Evolutionary conservation across 2,329 filamentous ascomycete genomes (phyloP), one percentile per base, ranked within the genome.

Genomic region (Sarocladium brachiariae): DNA sequence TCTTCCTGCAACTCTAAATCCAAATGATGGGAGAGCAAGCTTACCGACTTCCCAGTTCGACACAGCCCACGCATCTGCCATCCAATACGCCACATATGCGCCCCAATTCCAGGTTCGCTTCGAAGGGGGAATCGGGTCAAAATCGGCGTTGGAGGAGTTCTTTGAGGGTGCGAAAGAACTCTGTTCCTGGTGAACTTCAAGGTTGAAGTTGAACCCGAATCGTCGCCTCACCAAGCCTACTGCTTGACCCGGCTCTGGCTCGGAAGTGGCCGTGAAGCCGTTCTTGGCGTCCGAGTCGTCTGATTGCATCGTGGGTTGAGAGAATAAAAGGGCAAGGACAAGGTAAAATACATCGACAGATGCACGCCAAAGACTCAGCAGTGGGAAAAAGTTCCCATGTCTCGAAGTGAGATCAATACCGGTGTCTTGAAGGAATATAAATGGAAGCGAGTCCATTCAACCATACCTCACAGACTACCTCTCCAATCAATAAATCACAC

Each of bases 121-220:
- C 39, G 21, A 25, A 30, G 39, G 39, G 4, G 23, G 39, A 14
- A 45, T 30, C 21, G 39, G 39, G 24, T 45, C 39, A 25, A 45
- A 27, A 30, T 45, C 39, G 21, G 39, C 21, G 24, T 45, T 45
- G 39, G 39, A 45, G 21, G 21, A 13, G n/a, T 27, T 30, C 23
- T 45, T 30, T 4, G 39, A 30, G 6, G 39, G 39, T 45, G 39
- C 39, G 39, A 45, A 41, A 41, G 38, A 41, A 41, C 38, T 41
- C 21, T 6, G 38, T 41, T 41, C 38, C 38, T 41, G 38, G 38
- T 41, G 16, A 41, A 41, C 38, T 41, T 41, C 38, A 41, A 41
- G 38, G 38, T 41, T 41, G 38, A 41, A 41, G 38, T 41, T 41
- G 38, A 41, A 41, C 38, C 38, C 38, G 38, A 41, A 41, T 41